Conservation (phyloP, 2,329 filamentous ascomycete genomes). For the Reticulascus tulasneorum region DNA sequence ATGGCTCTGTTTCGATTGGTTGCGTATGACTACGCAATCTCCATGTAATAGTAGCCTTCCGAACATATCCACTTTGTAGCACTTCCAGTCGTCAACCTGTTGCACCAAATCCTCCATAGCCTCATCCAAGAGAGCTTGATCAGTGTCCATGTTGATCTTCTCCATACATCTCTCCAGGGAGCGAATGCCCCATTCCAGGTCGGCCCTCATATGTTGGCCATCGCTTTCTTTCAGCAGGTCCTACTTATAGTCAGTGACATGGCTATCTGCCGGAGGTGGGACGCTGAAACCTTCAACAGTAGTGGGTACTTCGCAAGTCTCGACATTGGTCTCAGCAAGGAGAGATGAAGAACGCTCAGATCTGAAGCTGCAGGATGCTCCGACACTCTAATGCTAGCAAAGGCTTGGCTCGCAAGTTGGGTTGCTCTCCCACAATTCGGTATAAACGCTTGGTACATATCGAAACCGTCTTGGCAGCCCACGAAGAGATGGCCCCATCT, state of each 20-base stretch:
- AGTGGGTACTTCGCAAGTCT: conserved; percentile 91
- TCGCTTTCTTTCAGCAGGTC: conserved; percentile 84
- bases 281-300: conserved; percentile 67
- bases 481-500: conserved; percentile 95
- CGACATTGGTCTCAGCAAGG: conserved; percentile 94
- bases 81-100: conserved; percentile 96
- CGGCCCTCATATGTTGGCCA: conserved; percentile 64
- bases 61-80: conserved; percentile 84
- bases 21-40: conserved; percentile 85
- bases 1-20: conserved; percentile 84
- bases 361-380: conserved; percentile 79
- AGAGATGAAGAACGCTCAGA: conserved; percentile 83
- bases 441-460: conserved; percentile 95
- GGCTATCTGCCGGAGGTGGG: conserved; percentile 4
- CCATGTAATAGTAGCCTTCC: conserved; percentile 85
- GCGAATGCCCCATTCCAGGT: conserved; percentile 73
- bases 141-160: conserved; percentile 86
- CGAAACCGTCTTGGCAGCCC: conserved; percentile 79
- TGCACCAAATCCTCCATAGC: conserved; percentile 76
- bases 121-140: conserved; percentile 78
- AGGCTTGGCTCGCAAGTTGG: conserved; percentile 75
- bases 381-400: conserved; percentile 77
- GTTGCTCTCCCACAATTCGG: conserved; percentile 93
- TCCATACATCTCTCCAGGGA: conserved; percentile 77
- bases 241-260: conserved; percentile 39